These are phyloP conservation scores for Carallia pectinifolia DNA, from an alignment of 345 rosid species.

Conservation along the genomic window DNA sequence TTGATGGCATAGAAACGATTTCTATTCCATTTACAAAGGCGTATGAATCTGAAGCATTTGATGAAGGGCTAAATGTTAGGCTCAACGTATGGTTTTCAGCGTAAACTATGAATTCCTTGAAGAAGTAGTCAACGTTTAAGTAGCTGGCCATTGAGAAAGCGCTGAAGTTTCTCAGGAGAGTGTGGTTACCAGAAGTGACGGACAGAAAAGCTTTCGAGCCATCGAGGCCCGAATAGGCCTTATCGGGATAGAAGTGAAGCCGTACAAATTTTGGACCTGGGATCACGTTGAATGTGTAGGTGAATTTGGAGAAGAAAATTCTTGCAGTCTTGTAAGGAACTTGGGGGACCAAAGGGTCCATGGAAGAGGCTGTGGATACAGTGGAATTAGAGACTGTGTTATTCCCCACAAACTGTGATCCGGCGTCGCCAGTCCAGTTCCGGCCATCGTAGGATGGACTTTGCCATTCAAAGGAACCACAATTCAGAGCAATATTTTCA, in stretches of 20 bases:
- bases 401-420: constrained; percentile 1
- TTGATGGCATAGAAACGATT: constrained; percentile 25
- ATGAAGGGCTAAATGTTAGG: constrained; percentile 23
- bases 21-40: constrained; percentile 23
- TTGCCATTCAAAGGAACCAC: constrained; percentile 11
- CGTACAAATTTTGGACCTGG: constrained; percentile 28
- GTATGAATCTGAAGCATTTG: constrained; percentile 7
- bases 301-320: constrained; percentile 12
- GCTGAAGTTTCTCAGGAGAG: constrained; percentile 23
- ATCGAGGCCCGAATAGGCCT: constrained; percentile 12
- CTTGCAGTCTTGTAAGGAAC: constrained; percentile 17
- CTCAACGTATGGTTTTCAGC: constrained; percentile 1
- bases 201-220: constrained; percentile 14
- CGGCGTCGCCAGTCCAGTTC: constrained; percentile 12
- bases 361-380: not conserved
- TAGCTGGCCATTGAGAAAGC: constrained; percentile 14
- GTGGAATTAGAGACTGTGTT: not conserved
- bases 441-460: constrained; percentile 4
- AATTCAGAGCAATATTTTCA: constrained; percentile 13
- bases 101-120: constrained; percentile 23
- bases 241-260: constrained; percentile 27
- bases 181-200: constrained; percentile 14
- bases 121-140: not conserved
- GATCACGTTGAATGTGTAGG: constrained; percentile 20
- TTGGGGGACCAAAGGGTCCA: not conserved